Evolutionary conservation across 176 grass and related monocot species (phyloP), one percentile per base, ranked within the genome.

Genomic region (Aegilops umbellulata): DNA sequence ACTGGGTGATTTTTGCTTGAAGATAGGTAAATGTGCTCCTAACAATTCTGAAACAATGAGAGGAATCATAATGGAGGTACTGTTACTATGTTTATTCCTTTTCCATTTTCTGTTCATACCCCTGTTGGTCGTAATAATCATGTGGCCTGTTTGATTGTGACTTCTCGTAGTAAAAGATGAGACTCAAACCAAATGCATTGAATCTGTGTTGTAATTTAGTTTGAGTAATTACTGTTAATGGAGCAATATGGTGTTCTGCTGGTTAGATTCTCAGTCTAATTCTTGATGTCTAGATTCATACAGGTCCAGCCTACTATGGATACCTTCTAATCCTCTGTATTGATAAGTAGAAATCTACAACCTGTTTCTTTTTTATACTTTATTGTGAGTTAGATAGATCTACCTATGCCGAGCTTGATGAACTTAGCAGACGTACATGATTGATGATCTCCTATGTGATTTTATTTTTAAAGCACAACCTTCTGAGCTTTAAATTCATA

Each of bases 61-160:
- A 66, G 93, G 93, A 82, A 94, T 98, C 82, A 91, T 95, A 84
- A 95, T 98, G 96, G 96, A 98, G 96, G 93, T 98, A 79, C 24
- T 76, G 24, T 30, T 38, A 75, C 64, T 74, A n/a, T 17, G 34
- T 78, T 63, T 23, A 35, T 0, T 20, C 47, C 9, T 17, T 11
- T 53, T 78, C 41, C 41, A 3, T 57, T 66, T 63, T 42, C 38
- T 36, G 72, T 23, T 62, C 8, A 51, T 84, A 42, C 10, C 55
- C 62, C 5, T 69, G 42, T 25, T 30, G 44, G 24, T 7, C 23
- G 66, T 76, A 15, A n/a, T 76, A 15, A n/a, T 23, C 16, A 1
- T 20, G 10, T 76, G 16, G 42, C 27, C 17, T 58, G 16, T 15
- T 62, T 77, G 8, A 38, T 77, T 89, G 42, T 77, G 16, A 39